These are phyloP conservation scores for Senna tora DNA, from an alignment of 306 rosid species.

Conservation along the genomic window DNA sequence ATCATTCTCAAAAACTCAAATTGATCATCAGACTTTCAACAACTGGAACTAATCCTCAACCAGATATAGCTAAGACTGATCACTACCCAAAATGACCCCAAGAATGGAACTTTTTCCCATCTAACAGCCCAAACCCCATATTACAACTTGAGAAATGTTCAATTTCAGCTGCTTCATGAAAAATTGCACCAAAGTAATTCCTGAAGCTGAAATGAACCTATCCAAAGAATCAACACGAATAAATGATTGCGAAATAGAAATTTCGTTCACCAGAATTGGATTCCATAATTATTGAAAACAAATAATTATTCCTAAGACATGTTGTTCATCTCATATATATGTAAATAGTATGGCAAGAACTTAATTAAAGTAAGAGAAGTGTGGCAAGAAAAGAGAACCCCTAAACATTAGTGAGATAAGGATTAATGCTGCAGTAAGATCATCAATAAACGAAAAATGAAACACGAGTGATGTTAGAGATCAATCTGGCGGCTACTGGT, in stretches of 20 bases:
- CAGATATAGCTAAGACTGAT: conserved; percentile 23
- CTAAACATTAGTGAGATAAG: conserved; percentile 20
- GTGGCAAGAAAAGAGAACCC: neutral
- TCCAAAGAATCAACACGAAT: conserved; percentile 36
- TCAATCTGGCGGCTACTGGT: conserved; percentile 81
- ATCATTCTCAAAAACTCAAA: conserved; percentile 57
- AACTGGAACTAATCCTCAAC: conserved; percentile 34
- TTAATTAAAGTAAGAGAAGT: conserved; percentile 1
- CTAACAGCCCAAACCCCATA: conserved; percentile 33
- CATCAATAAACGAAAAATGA: conserved; percentile 32
- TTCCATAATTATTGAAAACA: conserved; percentile 31
- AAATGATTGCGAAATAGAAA: conserved; percentile 6
- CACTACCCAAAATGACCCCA: conserved; percentile 33
- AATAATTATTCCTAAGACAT: conserved; percentile 9
- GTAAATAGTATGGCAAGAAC: neutral
- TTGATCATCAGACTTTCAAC: conserved; percentile 28
- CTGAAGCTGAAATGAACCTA: conserved; percentile 30
- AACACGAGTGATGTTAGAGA: conserved; percentile 33
- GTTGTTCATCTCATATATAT: conserved; percentile 14
- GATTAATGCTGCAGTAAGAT: conserved; percentile 16
- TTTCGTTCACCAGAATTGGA: neutral
- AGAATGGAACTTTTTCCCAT: conserved; percentile 37
- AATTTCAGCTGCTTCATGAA: conserved; percentile 42
- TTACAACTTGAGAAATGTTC: conserved; percentile 43
- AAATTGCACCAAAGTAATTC: conserved; percentile 31